A percentile compares a stretch with the other conserved stretches of the same genome.
Evolutionary conservation across 2,329 filamentous ascomycete species (phyloP).

Genomic region (Claviceps citrina): DNA sequence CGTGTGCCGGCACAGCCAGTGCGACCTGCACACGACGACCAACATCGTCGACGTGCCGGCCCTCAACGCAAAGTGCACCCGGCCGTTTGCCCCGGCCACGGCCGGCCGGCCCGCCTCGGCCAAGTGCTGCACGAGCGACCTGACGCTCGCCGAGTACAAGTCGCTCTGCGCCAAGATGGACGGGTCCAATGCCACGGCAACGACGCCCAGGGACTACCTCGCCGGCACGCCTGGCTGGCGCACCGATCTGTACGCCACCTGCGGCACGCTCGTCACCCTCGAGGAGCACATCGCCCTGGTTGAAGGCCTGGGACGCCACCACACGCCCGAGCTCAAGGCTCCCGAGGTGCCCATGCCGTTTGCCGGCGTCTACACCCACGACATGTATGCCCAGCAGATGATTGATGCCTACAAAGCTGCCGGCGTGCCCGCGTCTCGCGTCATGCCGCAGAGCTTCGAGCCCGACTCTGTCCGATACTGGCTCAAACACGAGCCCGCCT

Average conservation of each 20-base stretch:
- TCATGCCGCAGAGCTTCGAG: conserved; percentile 52
- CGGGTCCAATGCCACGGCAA: conserved; percentile 41
- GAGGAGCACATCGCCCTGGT: conserved; percentile 47
- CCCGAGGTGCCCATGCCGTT: conserved; percentile 59
- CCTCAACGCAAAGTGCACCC: conserved; percentile 47
- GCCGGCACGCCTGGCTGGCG: conserved; percentile 44
- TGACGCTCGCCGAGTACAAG: conserved; percentile 53
- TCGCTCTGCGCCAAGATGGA: conserved; percentile 59
- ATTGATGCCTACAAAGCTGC: conserved; percentile 42
- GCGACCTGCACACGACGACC: conserved; percentile 53
- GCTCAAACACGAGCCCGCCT: conserved; percentile 45
- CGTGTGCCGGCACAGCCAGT: conserved; percentile 54
- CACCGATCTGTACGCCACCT: conserved; percentile 50
- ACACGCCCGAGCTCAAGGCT: conserved; percentile 53
- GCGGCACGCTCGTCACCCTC: conserved; percentile 45
- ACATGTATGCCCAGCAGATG: conserved; percentile 48
- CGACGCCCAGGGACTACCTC: conserved; percentile 41
- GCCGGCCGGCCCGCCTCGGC: conserved; percentile 38
- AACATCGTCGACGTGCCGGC: conserved; percentile 47
- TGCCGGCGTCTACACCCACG: conserved; percentile 45
- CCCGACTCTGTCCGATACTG: conserved; percentile 51
- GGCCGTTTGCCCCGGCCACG: conserved; percentile 42
- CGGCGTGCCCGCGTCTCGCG: conserved; percentile 35
- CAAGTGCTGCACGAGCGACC: conserved; percentile 56
- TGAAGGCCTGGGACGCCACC: conserved; percentile 42